Base-by-base conservation (phyloP, 148 eudicot genomes). In the Euryodendron excelsum region DNA sequence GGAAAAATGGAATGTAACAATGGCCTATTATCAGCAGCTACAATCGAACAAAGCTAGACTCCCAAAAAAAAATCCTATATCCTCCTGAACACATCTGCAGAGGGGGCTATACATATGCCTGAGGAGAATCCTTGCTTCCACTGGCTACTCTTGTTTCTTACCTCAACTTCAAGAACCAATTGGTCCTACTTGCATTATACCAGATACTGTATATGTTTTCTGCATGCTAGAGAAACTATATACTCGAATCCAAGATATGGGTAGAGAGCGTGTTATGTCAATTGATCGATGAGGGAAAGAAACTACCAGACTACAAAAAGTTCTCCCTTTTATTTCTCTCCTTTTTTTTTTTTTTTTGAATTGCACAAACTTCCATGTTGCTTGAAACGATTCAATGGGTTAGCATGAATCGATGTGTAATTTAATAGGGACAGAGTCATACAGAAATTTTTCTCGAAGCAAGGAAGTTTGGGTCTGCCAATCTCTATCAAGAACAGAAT, bases 401-500 rank as follows among this genome's bases (percentile, higher is more conserved):
- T 34, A n/a, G 23, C 34, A 33, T 33, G 23, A 34, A 65, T 10
- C 41, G 69, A 34, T 34, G n/a, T 17, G 69, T n/a, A 62, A 62
- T 62, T 62, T 30, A 31, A 62, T 25, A 62, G 39, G n/a, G 67
- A 17, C 45, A 34, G 25, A 20, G 23, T 65, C 69, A 17, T 65
- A 65, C 39, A 18, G 33, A 41, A n/a, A 17, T 34, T 20, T 65
- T 20, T 65, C 20, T 7, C 69, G 18, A 72, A 72, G 37, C 52
- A 36, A 72, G 31, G 31, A 2, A 3, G 65, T 63, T 41, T 9
- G 48, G 45, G 53, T 68, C 80, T 76, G 68, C 77, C 33, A 14
- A 39, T 74, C 66, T 77, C 27, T 66, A 47, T 74, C 47, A 72
- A 27, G n/a, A 75, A 71, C 87, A 68, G 64, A 72, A 72, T 67